Evolutionary conservation across 169 alveolate genomes (phyloP).

Genomic region (Plasmodium knowlesi): DNA sequence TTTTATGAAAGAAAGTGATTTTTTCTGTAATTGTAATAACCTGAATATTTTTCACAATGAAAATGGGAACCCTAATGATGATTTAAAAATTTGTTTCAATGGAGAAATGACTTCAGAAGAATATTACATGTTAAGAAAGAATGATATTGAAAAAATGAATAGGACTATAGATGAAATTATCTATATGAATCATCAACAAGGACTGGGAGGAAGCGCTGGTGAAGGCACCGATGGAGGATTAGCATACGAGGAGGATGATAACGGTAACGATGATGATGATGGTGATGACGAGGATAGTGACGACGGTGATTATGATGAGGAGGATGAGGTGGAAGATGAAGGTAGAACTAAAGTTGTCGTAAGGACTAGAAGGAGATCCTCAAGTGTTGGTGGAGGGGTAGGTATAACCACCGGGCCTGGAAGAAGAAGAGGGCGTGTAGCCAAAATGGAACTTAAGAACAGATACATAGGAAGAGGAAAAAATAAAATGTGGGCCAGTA

Average conservation of each 20-base stretch:
- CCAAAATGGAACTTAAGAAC: conserved; percentile 1
- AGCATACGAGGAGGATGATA: background rate
- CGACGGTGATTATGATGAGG: background rate
- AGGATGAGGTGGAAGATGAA: background rate
- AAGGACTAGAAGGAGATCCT: background rate
- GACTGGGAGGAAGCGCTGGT: background rate
- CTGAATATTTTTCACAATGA: background rate
- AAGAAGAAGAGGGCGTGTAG: background rate
- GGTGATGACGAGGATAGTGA: background rate
- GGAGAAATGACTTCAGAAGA: conserved; percentile 11
- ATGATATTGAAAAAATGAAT: conserved; percentile 38
- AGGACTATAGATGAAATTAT: conserved; percentile 7
- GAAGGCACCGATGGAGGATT: background rate
- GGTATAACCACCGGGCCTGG: background rate
- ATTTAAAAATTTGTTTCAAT: conserved; percentile 9
- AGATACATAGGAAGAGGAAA: conserved; percentile 19
- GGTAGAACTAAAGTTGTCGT: background rate
- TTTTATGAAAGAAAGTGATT: conserved; percentile 64
- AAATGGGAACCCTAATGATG: conserved; percentile 2
- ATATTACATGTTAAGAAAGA: conserved; percentile 31
- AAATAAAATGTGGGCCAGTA: conserved; percentile 7
- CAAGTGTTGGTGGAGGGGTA: background rate
- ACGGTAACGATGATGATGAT: background rate
- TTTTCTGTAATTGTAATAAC: conserved; percentile 59
- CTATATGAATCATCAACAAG: conserved; percentile 26